Evolutionary conservation across 257 asterid species (phyloP).

Genomic region (Cruciata laevipes): DNA sequence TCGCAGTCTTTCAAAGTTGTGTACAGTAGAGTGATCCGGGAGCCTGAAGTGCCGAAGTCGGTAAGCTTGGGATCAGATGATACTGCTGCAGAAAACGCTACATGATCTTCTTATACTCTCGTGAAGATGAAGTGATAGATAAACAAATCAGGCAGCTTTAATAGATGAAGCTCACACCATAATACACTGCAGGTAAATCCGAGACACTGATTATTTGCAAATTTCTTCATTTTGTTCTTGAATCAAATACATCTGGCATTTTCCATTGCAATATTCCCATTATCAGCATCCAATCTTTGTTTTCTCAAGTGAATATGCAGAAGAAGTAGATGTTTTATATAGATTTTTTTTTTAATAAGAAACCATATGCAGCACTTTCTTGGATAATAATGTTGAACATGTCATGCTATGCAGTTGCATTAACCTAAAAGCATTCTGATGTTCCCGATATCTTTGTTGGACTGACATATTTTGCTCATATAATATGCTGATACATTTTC

Average conservation of each 20-base stretch:
- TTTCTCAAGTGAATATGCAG: background rate
- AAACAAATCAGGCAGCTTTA: slow-evolving; percentile 25
- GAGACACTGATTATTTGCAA: background rate
- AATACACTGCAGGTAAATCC: slow-evolving; percentile 48
- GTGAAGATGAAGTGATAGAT: slow-evolving; percentile 25
- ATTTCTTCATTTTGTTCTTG: background rate
- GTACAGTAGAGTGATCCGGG: slow-evolving; percentile 78
- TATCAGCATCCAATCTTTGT: background rate
- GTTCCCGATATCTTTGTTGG: background rate
- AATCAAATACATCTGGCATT: background rate
- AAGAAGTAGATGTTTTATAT: background rate
- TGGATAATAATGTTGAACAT: background rate
- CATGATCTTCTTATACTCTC: slow-evolving; percentile 23
- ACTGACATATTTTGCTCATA: background rate
- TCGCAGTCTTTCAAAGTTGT: slow-evolving; percentile 86
- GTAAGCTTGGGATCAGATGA: slow-evolving; percentile 44
- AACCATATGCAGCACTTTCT: background rate
- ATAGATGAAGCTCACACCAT: slow-evolving; percentile 21
- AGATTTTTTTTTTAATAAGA: background rate
- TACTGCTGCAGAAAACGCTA: slow-evolving; percentile 37
- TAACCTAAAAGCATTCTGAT: background rate
- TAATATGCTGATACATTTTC: background rate
- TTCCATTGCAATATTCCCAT: background rate
- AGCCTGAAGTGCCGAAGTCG: slow-evolving; percentile 60
- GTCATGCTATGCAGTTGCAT: background rate